phyloP scores from a whole-genome alignment of 768 basidiomycete genomes.

The Piloderma croceum region DNA sequence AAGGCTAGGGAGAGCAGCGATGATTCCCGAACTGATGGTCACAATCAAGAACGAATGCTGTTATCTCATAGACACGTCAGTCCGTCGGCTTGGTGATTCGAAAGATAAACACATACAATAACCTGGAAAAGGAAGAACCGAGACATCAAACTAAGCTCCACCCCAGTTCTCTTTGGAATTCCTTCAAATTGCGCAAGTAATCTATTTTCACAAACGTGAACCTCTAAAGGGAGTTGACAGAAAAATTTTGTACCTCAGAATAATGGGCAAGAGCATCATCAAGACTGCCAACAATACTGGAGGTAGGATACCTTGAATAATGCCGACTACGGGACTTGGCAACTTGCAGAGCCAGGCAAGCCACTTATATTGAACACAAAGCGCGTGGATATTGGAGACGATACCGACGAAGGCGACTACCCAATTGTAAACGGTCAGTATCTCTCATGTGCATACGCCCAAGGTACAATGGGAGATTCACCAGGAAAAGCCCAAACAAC shows the following conservation, averaged over 20 bases:
- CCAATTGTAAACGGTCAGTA: neutral
- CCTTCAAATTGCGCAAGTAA: conserved; percentile 78
- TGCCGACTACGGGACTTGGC: conserved; percentile 64
- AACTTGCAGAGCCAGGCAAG: conserved; percentile 80
- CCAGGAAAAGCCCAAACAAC: conserved; percentile 86
- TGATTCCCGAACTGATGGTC: conserved; percentile 77
- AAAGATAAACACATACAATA: conserved; percentile 50
- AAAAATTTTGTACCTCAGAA: too few relatives aligned
- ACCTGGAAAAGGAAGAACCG: conserved; percentile 91
- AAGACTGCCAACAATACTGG: conserved; percentile 86
- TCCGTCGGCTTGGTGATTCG: too few relatives aligned
- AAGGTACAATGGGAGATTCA: too few relatives aligned
- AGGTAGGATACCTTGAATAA: conserved; percentile 85
- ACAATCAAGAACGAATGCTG: conserved; percentile 94
- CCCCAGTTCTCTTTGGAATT: conserved; percentile 75
- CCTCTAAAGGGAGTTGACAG: conserved; percentile 74
- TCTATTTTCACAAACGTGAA: too few relatives aligned
- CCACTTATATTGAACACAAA: conserved; percentile 64
- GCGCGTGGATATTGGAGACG: conserved; percentile 71
- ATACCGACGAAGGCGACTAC: conserved; percentile 78
- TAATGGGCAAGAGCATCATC: conserved; percentile 66
- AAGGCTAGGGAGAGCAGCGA: conserved; percentile 61
- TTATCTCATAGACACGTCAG: too few relatives aligned
- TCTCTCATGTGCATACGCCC: too few relatives aligned
- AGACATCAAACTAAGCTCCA: conserved; percentile 90